Conservation (phyloP, 257 asterid species). For the Nicotiana benthamiana region DNA sequence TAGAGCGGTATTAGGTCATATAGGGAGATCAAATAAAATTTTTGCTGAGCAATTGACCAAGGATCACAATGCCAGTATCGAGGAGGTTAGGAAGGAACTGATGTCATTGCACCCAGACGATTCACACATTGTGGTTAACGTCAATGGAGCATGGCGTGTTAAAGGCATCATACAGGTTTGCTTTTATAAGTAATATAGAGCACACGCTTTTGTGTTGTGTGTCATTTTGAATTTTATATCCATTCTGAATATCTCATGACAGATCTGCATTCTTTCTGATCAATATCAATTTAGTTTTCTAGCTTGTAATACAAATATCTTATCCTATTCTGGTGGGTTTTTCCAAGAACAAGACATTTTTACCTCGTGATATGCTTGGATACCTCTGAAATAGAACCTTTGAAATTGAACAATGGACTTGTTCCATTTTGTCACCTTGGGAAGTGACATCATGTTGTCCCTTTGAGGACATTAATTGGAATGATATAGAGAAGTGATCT, state of each 20-base stretch:
- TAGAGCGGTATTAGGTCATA: slow-evolving; percentile 69
- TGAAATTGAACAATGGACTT: background rate
- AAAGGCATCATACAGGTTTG: slow-evolving; percentile 86
- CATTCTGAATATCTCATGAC: background rate
- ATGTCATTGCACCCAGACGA: slow-evolving; percentile 57
- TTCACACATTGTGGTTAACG: slow-evolving; percentile 39
- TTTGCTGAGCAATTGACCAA: slow-evolving; percentile 62
- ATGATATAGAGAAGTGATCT: background rate
- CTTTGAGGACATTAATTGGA: no score
- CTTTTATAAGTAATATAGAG: background rate
- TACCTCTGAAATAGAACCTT: background rate
- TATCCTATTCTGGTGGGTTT: background rate
- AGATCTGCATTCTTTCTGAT: background rate
- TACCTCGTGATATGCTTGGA: background rate
- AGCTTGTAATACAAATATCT: background rate
- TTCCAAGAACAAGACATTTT: background rate
- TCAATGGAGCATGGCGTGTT: slow-evolving; percentile 62
- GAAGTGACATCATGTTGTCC: background rate
- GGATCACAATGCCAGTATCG: slow-evolving; percentile 62
- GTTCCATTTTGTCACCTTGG: background rate
- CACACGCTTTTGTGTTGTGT: background rate
- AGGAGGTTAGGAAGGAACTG: slow-evolving; percentile 66
- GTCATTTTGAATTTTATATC: background rate
- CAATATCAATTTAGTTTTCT: background rate
- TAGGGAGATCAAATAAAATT: slow-evolving; percentile 34